Conservation (phyloP, 192 early-diverging fungal genomes). For the Cetraspora pellucida region DNA sequence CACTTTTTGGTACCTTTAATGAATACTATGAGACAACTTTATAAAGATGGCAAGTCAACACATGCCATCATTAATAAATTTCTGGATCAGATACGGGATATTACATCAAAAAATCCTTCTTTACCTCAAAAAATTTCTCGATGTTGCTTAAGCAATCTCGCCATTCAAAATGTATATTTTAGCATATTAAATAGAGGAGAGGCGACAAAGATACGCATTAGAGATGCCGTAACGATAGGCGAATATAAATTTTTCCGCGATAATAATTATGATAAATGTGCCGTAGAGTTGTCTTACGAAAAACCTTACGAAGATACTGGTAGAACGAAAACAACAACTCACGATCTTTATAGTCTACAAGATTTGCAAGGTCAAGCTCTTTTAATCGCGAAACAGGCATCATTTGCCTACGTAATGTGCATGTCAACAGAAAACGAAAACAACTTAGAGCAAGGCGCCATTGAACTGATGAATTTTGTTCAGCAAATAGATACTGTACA, state of each 20-base stretch:
- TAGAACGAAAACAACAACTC: neutral
- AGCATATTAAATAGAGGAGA: slow-evolving; percentile 26
- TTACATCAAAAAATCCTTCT: neutral
- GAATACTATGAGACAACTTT: neutral
- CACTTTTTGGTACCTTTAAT: neutral
- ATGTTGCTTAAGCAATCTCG: neutral
- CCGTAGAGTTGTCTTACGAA: neutral
- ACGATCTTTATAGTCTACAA: slow-evolving; percentile 10
- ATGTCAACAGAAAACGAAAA: too few species aligned
- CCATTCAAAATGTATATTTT: slow-evolving; percentile 27
- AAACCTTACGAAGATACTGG: too few species aligned
- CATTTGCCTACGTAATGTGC: neutral
- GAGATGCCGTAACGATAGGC: slow-evolving; percentile 15
- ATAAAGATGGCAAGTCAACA: neutral
- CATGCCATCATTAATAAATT: neutral
- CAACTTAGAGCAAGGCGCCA: neutral
- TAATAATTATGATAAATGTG: neutral
- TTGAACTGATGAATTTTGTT: too few species aligned
- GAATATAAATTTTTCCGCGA: slow-evolving; percentile 18
- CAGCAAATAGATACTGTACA: too few species aligned
- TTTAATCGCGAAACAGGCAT: neutral
- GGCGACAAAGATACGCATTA: slow-evolving; percentile 28
- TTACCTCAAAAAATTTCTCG: slow-evolving; percentile 1
- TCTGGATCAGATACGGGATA: neutral
- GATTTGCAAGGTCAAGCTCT: slow-evolving; percentile 26